Evolutionary conservation across 2,329 filamentous ascomycete genomes (phyloP), one percentile per base, ranked within the genome.

Genomic region (Dothidotthia symphoricarpi): DNA sequence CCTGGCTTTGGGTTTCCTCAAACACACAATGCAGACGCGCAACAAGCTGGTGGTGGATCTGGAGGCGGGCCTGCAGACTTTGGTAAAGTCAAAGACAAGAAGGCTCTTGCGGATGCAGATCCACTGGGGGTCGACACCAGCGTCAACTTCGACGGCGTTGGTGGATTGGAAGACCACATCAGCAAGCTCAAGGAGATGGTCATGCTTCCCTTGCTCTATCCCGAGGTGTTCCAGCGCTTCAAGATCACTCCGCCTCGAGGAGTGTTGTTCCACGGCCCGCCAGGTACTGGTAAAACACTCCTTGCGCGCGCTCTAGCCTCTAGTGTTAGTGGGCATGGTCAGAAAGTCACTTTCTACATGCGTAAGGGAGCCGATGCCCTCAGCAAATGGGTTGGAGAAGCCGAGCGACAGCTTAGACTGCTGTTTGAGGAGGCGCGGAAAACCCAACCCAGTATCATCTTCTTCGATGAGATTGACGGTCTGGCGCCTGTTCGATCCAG

Each of bases 111-210:
- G 15, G 93, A 98, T 70, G 88, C 90, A 3, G 93, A 97, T 61
- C 93, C 93, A 29, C 77, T 98, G 3, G 93, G 93, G 8, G 89
- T 98, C 24, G 90, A 97, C 61, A 74, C 91, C 60, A 91, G 82
- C 57, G 88, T 98, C 45, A 90, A 90, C 61, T 96, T 98, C 64
- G 91, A 87, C 65, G 88, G 90, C 50, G 90, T 98, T 39, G 93
- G 93, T 59, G 93, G 93, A 27, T 72, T 98, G 29, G 83, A 95
- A 63, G 85, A 88, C 24, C 91, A 97, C 62, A 96, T 98, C 61
- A 89, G 96, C 62, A 88, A 96, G 66, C 76, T 98, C 46, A 97
- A 98, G 68, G 93, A 98, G 70, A 98, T 98, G 93, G 91, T 98
- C 13, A 86, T 91, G 51, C 77, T 98, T 44, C 93, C 93, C 2